Evolutionary conservation across 768 basidiomycete species (phyloP).

Genomic region (Pulveroboletus sp.): DNA sequence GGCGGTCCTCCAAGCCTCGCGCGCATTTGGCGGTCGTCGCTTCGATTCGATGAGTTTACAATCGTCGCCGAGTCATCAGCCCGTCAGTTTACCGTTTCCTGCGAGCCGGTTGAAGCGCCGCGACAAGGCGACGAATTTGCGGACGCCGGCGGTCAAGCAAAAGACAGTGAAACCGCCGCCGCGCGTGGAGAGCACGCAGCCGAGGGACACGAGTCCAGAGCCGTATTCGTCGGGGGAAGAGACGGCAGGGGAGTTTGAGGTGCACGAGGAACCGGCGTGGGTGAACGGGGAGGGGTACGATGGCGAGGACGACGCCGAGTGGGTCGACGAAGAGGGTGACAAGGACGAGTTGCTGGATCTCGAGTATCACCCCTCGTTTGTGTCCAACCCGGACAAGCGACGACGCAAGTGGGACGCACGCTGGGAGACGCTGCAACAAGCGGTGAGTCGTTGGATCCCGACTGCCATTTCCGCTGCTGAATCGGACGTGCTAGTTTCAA

Average conservation of each 20-base stretch:
- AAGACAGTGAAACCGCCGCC: constrained; percentile 59
- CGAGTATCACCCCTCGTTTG: constrained; percentile 70
- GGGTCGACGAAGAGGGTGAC: constrained; percentile 70
- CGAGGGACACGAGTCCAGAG: constrained; percentile 77
- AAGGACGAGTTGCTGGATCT: constrained; percentile 68
- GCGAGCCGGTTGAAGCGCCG: constrained; percentile 46
- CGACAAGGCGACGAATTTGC: constrained; percentile 37
- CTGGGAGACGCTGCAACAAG: constrained; percentile 72
- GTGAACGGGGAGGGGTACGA: constrained; percentile 23
- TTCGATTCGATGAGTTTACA: constrained; percentile 58
- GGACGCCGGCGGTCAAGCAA: constrained; percentile 20
- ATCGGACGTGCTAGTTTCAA: constrained; percentile 54
- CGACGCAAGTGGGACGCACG: constrained; percentile 68
- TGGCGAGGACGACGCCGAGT: constrained; percentile 50
- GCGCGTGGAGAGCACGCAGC: constrained; percentile 78
- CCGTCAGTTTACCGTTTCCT: constrained; percentile 44
- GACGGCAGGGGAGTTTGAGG: constrained; percentile 62
- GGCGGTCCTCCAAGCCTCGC: constrained; percentile 61
- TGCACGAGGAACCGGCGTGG: constrained; percentile 39
- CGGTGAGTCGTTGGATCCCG: constrained; percentile 51
- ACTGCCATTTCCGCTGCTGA: constrained; percentile 1
- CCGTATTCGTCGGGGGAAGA: constrained; percentile 73
- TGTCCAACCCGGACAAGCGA: constrained; percentile 63
- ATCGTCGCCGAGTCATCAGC: constrained; percentile 33
- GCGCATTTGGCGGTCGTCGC: constrained; percentile 42